Evolutionary conservation across 352 stramenopile genomes (phyloP), one percentile per base, ranked within the genome.

Genomic region (Pythium graminicola): DNA sequence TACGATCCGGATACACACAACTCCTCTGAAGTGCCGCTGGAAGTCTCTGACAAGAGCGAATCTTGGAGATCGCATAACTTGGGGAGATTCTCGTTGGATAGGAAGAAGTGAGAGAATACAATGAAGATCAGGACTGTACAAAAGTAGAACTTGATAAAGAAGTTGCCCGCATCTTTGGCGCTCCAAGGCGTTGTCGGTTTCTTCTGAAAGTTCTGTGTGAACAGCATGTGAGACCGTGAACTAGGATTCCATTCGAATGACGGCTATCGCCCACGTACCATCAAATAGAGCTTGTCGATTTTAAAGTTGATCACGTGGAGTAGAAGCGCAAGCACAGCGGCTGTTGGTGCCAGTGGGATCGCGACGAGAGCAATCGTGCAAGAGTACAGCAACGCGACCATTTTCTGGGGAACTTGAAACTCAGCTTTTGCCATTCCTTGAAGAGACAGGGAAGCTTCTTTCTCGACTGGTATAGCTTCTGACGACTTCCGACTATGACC

Each of bases 111-210:
- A 6, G 73, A 72, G 55, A 82, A 83, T 0, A 20, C 29, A 27
- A 89, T 53, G 36, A 80, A 87, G 46, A 92, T 74, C 24, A 69
- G 32, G 16, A 88, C 66, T 0, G 80, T 86, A 42, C 73, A 80
- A 48, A 86, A 85, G 67, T 86, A 93, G 43, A 91, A 87, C 63
- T 93, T 93, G 64, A 93, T 84, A 64, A 93, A 93, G 41, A 91
- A 93, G 56, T 63, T 83, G 17, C 77, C 82, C 0, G 79, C 80
- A 43, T 87, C 79, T 39, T 85, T 89, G 6, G 81, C 81, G 24
- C 65, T 82, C 80, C 79, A 90, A 2, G 76, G 80, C 24, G 50
- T 85, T 9, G 62, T 67, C 13, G 82, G 76, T 31, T 93, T 93
- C 50, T 78, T 84, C 49, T 89, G 76, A 11, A 89, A 76, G 24